Percentiles rank a stretch among this genome's conserved stretches.
Conservation (phyloP, 345 rosid genomes). For the Bretschneidera sinensis region DNA sequence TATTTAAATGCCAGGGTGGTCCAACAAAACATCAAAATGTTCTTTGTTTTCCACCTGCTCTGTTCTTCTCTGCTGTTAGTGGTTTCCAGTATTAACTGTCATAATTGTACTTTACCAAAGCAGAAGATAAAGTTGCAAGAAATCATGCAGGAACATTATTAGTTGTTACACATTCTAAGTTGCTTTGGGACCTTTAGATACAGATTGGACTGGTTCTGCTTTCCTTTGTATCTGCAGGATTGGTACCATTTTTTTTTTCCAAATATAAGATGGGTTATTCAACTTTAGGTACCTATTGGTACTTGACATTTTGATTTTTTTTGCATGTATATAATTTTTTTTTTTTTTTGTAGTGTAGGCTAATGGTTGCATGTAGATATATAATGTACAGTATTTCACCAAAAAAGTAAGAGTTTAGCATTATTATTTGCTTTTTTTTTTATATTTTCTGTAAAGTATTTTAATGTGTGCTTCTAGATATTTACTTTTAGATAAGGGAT, state of each 20-base stretch:
- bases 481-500: constrained; percentile 16
- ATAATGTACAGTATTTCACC: too few relatives aligned
- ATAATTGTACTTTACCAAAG: neutral
- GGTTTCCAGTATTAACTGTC: neutral
- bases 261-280: neutral
- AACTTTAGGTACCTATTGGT: neutral
- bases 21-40: constrained; percentile 17
- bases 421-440: too few relatives aligned
- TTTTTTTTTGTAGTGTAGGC: too few relatives aligned
- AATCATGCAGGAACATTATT: neutral
- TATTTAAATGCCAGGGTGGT: constrained; percentile 11
- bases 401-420: too few relatives aligned
- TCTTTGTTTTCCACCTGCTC: constrained; percentile 15
- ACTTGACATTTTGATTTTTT: neutral
- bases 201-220: neutral
- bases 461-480: too few relatives aligned
- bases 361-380: too few relatives aligned
- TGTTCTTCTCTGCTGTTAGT: constrained; percentile 20
- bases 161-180: too few relatives aligned
- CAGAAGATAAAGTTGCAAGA: neutral
- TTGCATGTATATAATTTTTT: neutral
- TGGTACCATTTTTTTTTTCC: neutral
- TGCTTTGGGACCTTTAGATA: neutral
- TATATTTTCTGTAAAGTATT: too few relatives aligned
- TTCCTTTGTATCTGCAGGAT: neutral